Percentiles rank a stretch among this genome's conserved stretches.
Conservation (phyloP, 306 rosid species). For the Vachellia pachyceras region DNA sequence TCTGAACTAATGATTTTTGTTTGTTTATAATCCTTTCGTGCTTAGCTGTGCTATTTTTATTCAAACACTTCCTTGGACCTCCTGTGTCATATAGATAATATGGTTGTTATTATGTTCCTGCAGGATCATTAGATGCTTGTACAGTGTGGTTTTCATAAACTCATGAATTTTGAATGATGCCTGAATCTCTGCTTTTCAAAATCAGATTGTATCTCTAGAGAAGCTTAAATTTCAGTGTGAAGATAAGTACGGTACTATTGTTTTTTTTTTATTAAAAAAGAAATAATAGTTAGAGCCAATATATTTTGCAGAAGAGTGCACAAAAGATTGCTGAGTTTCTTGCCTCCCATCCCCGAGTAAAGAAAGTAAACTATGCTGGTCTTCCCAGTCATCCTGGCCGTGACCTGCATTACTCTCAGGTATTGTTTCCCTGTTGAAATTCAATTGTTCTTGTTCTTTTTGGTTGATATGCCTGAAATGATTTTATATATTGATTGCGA, state of each 20-base stretch:
- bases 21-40: background rate
- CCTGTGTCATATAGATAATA: background rate
- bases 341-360: constrained; percentile 75
- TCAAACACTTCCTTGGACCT: background rate
- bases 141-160: constrained; percentile 9
- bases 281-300: constrained; percentile 21
- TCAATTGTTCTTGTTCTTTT: constrained; percentile 10
- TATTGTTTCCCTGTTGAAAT: constrained; percentile 36
- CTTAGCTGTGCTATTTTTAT: too few species aligned
- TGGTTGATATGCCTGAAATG: background rate
- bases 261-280: background rate
- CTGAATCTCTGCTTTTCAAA: background rate
- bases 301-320: constrained; percentile 78
- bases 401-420: constrained; percentile 89
- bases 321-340: constrained; percentile 95
- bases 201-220: background rate
- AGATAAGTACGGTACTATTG: background rate
- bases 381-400: constrained; percentile 78
- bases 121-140: background rate
- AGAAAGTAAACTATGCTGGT: constrained; percentile 83
- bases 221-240: background rate
- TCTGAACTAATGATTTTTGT: background rate
- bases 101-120: background rate
- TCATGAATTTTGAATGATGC: constrained; percentile 10
- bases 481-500: constrained; percentile 27